Evolutionary conservation across 768 basidiomycete species (phyloP), one percentile per base, ranked within the genome.

Genomic region (Pleurotus djamor): DNA sequence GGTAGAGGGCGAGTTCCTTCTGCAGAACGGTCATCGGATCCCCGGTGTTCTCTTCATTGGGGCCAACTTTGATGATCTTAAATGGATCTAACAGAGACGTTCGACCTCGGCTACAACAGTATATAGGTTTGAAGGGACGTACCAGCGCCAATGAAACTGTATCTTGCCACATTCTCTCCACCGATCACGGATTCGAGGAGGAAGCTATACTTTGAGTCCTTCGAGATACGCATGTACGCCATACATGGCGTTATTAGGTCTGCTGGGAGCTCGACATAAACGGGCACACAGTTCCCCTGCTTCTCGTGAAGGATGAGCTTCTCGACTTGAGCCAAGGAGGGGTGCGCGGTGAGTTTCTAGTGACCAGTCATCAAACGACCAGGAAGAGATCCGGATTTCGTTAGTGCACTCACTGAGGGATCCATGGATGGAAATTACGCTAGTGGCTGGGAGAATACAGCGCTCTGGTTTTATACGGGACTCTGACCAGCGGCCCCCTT

Each of bases 121-220:
- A 45, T n/a, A 36, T 21, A 13, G 1, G 14, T 13, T 36, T 41
- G 5, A 48, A 14, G 41, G 9, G 44, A 72, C 76, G 68, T 69
- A 96, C 96, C 93, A 71, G 95, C 87, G 41, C 97, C 97, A 61
- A 99, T 90, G 74, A 98, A 98, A 67, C 92, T 94, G 74, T 96
- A 99, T 56, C 97, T 85, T 36, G 91, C 95, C 50, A 96, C 77
- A 69, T 86, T 92, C 77, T 97, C 94, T 44, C 95, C 96, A 33
- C 85, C 90, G 33, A 93, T 80, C 47, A 98, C 90, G 48, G 93
- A 95, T 73, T 99, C 97, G 45, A 99, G 82, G 49, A 99, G 76
- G 72, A 98, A 99, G 70, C 92, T 95, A 77, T 96, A 92, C 70
- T 90, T 92, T 1, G 93, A 92, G 67, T 94, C 92, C 67, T 95